Base-by-base conservation (phyloP, 2,329 filamentous ascomycete species). In the Epichloe sibirici region DNA sequence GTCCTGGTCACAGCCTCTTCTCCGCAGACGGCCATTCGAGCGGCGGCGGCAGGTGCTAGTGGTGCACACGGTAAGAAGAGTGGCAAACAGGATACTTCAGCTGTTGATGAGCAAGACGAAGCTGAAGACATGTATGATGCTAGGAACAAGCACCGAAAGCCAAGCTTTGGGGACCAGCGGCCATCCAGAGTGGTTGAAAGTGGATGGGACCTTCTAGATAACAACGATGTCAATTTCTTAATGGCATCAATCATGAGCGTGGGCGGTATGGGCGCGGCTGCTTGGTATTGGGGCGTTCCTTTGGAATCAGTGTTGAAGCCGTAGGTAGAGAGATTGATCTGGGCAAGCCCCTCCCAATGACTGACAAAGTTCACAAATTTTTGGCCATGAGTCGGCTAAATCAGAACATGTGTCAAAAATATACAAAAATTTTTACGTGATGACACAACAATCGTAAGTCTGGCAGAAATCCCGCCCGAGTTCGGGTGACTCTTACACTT, bases 201-300 rank as follows among this genome's bases (percentile, higher is more conserved):
- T 59, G 89, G 65, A 49, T 74, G 71, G 79, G 79, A 95, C 65
- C 66, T 94, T 56, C 73, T 98, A 53, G 90, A 95, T 68, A 98
- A 98, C 68, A 98, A 98, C 67, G 86, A 88, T 51, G 90, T 98
- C 61, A 98, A 98, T 67, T 81, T 96, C 53, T 67, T 91, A 53
- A 97, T 96, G 91, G 90, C 91, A 0, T 76, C 81, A 13, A 74
- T 75, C 4, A 90, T 95, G 79, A 95, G 88, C 64, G 58, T 90
- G 17, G 80, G 84, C 4, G 86, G 83, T 4, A 94, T 97, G 81
- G 73, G 71, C 0, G 68, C 80, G 37, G 82, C 78, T 34, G 70
- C 74, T 45, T 81, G 75, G 77, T 75, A 77, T 55, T 85, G 82
- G 81, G 73, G 69, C 4, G 62, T 83, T 25, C 75, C 79, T 6